phyloP scores from a whole-genome alignment of 345 rosid species.

The Eucalyptus curtisii region DNA sequence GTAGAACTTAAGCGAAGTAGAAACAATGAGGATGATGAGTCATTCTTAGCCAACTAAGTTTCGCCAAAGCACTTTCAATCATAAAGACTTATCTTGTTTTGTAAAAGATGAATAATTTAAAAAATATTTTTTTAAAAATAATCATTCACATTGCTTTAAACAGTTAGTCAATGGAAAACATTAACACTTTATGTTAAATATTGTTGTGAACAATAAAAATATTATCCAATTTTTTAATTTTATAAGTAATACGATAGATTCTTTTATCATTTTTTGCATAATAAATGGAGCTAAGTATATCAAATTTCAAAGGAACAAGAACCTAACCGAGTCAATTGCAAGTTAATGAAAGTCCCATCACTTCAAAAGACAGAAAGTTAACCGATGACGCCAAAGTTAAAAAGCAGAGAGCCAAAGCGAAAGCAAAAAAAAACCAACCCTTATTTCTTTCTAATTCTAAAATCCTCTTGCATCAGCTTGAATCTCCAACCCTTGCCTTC shows the following conservation, averaged over 20 bases:
- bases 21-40: not conserved
- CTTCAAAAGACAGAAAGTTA: not conserved
- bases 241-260: too few species aligned
- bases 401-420: not conserved
- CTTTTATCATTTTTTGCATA: accelerated
- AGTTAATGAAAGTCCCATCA: not conserved
- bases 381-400: not conserved
- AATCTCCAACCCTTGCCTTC: too few species aligned
- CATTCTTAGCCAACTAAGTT: not conserved
- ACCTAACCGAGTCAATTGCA: not conserved
- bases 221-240: too few species aligned
- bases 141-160: accelerated
- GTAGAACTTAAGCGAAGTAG: not conserved
- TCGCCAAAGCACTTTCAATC: accelerated
- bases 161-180: accelerated
- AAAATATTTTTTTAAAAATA: accelerated
- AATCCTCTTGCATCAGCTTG: too few species aligned
- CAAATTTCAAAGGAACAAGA: not conserved
- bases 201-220: too few species aligned
- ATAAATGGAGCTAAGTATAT: not conserved
- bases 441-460: too few species aligned
- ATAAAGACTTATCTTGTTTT: not conserved
- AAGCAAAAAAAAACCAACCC: not conserved
- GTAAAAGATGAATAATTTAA: accelerated
- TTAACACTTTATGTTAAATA: accelerated